Evolutionary conservation across 1,284 basidiomycete genomes (phyloP).

Genomic region (Puccinia horiana): DNA sequence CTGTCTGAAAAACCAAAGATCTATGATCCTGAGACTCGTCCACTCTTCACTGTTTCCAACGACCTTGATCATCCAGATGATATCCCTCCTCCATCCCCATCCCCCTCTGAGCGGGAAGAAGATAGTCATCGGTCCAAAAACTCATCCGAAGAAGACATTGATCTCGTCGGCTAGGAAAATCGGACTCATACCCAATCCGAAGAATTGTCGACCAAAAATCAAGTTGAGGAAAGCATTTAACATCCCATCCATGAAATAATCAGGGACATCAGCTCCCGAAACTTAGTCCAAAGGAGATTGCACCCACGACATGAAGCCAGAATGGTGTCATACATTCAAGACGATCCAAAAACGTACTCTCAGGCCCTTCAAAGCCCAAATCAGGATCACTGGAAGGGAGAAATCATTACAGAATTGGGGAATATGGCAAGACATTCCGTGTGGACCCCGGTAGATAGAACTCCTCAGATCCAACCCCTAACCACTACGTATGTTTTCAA

Average conservation of each 20-base stretch:
- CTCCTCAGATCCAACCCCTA: background rate
- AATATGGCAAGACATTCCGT: background rate
- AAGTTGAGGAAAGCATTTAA: too few species aligned
- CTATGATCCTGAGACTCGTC: background rate
- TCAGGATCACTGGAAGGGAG: background rate
- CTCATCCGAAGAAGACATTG: too few species aligned
- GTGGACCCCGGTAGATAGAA: background rate
- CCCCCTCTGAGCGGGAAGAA: too few species aligned
- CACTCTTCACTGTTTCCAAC: background rate
- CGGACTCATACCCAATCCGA: too few species aligned
- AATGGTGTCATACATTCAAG: background rate
- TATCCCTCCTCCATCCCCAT: too few species aligned
- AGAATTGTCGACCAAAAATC: too few species aligned
- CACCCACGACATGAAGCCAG: background rate
- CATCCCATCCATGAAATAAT: background rate
- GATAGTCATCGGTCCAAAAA: too few species aligned
- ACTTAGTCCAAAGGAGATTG: background rate
- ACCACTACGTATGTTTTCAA: conserved; percentile 24
- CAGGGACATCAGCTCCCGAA: background rate
- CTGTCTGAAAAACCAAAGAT: background rate
- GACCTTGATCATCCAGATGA: too few species aligned
- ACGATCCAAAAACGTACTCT: background rate
- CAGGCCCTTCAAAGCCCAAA: background rate
- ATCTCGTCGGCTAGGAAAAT: too few species aligned
- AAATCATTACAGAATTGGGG: background rate